These are phyloP conservation scores for Echinochloa phyllopogon DNA, from an alignment of 176 grass and related monocot genomes.

Conservation along the genomic window DNA sequence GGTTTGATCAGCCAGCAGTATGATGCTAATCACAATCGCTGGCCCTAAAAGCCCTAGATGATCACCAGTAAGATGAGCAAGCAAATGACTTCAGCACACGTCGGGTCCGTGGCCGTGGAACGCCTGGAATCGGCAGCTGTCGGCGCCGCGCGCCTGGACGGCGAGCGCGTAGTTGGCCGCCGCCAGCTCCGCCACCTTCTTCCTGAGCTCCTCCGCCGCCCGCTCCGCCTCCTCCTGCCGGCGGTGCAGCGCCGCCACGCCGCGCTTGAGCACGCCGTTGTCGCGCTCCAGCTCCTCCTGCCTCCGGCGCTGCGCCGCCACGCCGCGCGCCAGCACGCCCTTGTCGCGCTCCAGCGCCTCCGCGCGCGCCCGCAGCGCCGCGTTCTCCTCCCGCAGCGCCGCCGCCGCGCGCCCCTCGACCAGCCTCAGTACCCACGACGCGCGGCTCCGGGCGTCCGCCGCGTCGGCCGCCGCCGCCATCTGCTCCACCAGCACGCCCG, in stretches of 20 bases:
- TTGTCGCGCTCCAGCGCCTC: neutral
- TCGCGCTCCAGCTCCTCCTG: neutral
- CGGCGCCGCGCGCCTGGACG: neutral
- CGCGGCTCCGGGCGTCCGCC: constrained; percentile 8
- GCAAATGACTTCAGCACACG: neutral
- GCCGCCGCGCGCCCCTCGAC: neutral
- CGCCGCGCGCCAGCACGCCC: constrained; percentile 18
- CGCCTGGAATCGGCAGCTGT: constrained; percentile 18
- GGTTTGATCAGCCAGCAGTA: neutral
- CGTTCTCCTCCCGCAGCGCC: constrained; percentile 11
- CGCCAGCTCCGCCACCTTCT: constrained; percentile 34
- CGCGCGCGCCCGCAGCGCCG: neutral
- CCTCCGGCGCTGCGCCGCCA: constrained; percentile 5
- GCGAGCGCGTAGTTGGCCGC: constrained; percentile 39
- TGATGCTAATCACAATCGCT: neutral
- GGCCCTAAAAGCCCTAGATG: neutral
- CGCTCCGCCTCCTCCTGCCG: constrained; percentile 15
- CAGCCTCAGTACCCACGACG: constrained; percentile 1
- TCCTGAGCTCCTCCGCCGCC: neutral
- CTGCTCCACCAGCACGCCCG: constrained; percentile 27
- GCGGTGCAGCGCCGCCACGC: neutral
- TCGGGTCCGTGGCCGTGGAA: constrained; percentile 3
- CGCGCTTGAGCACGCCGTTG: constrained; percentile 16
- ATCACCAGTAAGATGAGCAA: neutral
- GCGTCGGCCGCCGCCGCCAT: constrained; percentile 11